Evolutionary conservation across 768 basidiomycete genomes (phyloP), one percentile per base, ranked within the genome.

Genomic region (Suillus lakei): DNA sequence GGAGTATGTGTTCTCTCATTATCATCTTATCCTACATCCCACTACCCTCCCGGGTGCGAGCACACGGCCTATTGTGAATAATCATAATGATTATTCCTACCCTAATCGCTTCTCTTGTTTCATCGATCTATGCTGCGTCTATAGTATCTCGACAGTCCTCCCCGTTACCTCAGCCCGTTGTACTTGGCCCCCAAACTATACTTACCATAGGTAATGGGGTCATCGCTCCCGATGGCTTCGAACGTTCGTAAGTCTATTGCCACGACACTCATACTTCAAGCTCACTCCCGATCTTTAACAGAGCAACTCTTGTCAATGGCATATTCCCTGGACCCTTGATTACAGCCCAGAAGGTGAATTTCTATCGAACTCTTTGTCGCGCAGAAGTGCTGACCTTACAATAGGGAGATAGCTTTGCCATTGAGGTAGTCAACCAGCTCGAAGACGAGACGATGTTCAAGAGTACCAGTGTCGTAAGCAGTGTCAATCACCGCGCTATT

Each of bases 151-250:
- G 66, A 10, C 41, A 48, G 28, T 26, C 65, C 9, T n/a, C 5
- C 18, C 66, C n/a, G n/a, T n/a, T n/a, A n/a, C n/a, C 38, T 38
- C 56, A 18, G 26, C 32, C 61, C 6, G 54, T 28, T 18, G 64
- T 70, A 59, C 61, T 73, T 2, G 70, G 73, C 3, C 70, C 70
- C 1, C 16, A 61, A n/a, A 32, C 74, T 10, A 69, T 76, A 6
- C 39, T 85, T 18, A 63, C 74, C 18, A 74, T 85, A 51, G 72
- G 73, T 9, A 85, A 84, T 68, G 71, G 71, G 43, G 56, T 68
- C 34, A 79, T 85, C 64, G 64, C 82, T 28, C 85, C 86, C 6
- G 85, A 86, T 72, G 84, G 85, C 21, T 85, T 81, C 63, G 64
- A 62, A 21, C 69, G 68, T 73, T 75, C 79, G 81, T 81, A 38